Base-by-base conservation (phyloP, 805 yeast genomes). In the Yarrowia bubula region DNA sequence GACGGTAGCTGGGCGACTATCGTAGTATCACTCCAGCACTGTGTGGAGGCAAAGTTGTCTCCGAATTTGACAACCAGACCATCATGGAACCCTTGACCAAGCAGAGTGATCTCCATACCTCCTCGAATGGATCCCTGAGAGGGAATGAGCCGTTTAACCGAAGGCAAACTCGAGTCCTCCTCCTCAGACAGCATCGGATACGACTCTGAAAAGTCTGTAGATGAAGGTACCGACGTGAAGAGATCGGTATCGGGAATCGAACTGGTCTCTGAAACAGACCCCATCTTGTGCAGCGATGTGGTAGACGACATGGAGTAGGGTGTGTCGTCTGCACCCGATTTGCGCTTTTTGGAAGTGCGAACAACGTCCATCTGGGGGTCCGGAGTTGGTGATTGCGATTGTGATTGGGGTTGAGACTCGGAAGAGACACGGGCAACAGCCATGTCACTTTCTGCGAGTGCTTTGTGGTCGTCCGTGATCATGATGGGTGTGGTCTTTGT, bases 91-190 rank as follows among this genome's bases (percentile, higher is more conserved):
- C 91, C 89, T 57, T 86, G 82, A 2, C 99, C 99, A 48, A 95
- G 79, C 58, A 95, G 78, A 0, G 99, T 95, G 8, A 95, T 90
- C 75, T 95, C 99, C 47, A 92, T 87, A 15, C 99, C 99, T 69
- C 99, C 99, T 68, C 97, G 83, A 11, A 92, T 83, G 9, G 98
- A 96, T 2, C 99, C 99, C 74, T 90, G 95, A 0, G 96, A 88
- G 1, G 99, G 99, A 66, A 95, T 92, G 10, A 95, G 88, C 66
- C 97, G 82, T 74, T 91, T 93, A 63, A 93, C 87, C 0, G 82
- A 73, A 1, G 96, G 96, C 0, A 55, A 28, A 11, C 7, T 4
- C 15, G 37, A 22, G 9, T 55, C 61, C n/a, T 55, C 61, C 47
- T 55, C 60, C 1, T 33, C 15, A 14, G 48, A 60, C 46, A 55